Evolutionary conservation across 2,329 filamentous ascomycete genomes (phyloP).

Genomic region (Fusarium sp.): DNA sequence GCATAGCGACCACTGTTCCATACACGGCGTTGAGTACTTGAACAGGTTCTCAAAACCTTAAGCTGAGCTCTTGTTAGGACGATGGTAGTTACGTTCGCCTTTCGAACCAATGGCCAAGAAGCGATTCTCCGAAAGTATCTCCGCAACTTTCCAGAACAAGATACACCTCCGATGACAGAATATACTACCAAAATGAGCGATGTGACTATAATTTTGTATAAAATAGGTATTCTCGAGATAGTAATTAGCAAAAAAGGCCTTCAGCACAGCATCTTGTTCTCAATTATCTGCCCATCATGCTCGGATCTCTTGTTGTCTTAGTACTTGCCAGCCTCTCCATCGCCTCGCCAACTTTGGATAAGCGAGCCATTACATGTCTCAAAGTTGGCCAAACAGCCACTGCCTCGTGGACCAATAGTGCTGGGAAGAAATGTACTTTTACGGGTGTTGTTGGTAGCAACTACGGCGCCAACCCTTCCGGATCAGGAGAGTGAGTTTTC

Average conservation of each 20-base stretch:
- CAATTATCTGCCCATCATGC: neutral
- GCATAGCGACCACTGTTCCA: neutral
- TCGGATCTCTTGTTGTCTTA: conserved; percentile 8
- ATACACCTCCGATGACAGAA: conserved; percentile 35
- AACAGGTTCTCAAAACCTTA: neutral
- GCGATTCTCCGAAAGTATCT: conserved; percentile 34
- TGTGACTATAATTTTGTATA: conserved; percentile 3
- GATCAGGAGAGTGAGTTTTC: conserved; percentile 54
- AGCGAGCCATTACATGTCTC: conserved; percentile 34
- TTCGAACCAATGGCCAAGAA: neutral
- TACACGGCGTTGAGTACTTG: too few species aligned
- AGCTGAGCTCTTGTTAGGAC: too few species aligned
- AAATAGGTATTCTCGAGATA: neutral
- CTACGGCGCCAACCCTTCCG: conserved; percentile 53
- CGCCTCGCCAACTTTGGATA: conserved; percentile 24
- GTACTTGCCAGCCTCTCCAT: conserved; percentile 8
- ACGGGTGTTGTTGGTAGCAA: conserved; percentile 58
- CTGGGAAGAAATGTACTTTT: conserved; percentile 54
- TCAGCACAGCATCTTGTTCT: fast-evolving
- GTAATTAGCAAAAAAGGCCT: neutral
- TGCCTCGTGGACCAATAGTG: conserved; percentile 57
- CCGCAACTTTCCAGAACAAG: conserved; percentile 30
- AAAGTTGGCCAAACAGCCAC: conserved; percentile 49
- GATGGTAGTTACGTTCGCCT: neutral
- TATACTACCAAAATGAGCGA: neutral